Percentiles rank a stretch among this genome's conserved stretches.
Conservation (phyloP, 78 protist species). For the Planoprotostelium fungivorum region DNA sequence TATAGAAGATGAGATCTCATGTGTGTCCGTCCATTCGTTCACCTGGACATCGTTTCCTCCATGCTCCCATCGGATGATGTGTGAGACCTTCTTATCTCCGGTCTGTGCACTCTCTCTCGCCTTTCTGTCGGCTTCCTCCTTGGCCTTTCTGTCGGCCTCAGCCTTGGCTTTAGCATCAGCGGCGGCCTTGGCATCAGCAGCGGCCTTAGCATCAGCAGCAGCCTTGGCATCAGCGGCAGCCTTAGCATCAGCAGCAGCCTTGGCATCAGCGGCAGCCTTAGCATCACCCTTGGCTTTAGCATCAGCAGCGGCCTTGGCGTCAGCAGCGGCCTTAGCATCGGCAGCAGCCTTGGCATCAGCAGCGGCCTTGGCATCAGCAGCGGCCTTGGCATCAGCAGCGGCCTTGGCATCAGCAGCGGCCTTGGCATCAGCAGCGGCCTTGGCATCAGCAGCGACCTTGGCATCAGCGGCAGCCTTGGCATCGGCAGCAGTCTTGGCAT, state of each 20-base stretch:
- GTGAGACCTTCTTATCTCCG: neutral
- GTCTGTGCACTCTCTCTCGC: neutral
- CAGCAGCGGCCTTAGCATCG: neutral
- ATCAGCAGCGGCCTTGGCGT: neutral
- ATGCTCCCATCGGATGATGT: neutral
- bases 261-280: neutral
- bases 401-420: neutral
- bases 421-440: neutral
- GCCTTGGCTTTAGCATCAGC: neutral
- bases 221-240: neutral
- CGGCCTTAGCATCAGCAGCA: neutral
- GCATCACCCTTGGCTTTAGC: neutral
- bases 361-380: too few relatives aligned
- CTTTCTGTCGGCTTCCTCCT: neutral
- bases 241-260: neutral
- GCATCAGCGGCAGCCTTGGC: neutral
- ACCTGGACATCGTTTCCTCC: neutral
- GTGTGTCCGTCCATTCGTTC: neutral
- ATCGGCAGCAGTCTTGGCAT: neutral
- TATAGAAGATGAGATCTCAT: neutral
- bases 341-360: neutral
- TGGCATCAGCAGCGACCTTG: neutral
- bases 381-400: too few relatives aligned
- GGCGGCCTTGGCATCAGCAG: neutral
- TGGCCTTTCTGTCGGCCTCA: neutral